Evolutionary conservation across 306 rosid genomes (phyloP), one percentile per base, ranked within the genome.

Genomic region (Oemleria cerasiformis): DNA sequence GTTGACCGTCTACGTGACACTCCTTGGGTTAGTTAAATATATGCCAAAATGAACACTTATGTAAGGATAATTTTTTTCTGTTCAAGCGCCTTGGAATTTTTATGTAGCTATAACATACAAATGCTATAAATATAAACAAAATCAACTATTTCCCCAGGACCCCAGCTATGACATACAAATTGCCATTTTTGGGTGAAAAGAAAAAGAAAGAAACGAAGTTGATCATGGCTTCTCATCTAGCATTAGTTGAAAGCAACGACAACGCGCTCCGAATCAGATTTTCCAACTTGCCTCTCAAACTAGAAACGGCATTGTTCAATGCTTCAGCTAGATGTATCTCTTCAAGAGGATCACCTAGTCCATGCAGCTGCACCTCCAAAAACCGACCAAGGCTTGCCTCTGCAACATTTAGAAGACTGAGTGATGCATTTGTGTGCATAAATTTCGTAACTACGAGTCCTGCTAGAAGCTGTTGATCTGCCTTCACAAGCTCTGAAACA

Each of bases 391-490:
- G 93, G 84, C 96, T 79, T 7, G 86, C 81, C 77, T 80, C 91
- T 0, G 91, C 88, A 59, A 91, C 81, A 73, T 91, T 91, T 5
- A 95, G 68, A 68, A 91, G 92, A 71, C 92, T 78, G 49, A 89
- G 84, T 0, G 92, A 80, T 30, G 89, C 73, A 67, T 81, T 88
- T 69, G 88, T 84, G 83, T 86, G 96, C 97, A 88, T 88, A 71
- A 79, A 85, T 78, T 87, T 95, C 17, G 89, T 85, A 72, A 95
- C 92, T 14, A 91, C 47, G 59, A 89, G 86, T 72, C 92, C 97
- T 9, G 97, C 97, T 21, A 95, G 83, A 78, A 95, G 81, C 55
- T 86, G 87, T 82, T 95, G 97, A 82, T 83, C 96, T 51, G 92
- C 92, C 83, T 82, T 91, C 76, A 95, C 96, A 59, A 91, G 92